A percentile compares a stretch with the other conserved stretches of the same genome.
Evolutionary conservation across 2,329 filamentous ascomycete genomes (phyloP).

Genomic region (Aureobasidium leucospermi): DNA sequence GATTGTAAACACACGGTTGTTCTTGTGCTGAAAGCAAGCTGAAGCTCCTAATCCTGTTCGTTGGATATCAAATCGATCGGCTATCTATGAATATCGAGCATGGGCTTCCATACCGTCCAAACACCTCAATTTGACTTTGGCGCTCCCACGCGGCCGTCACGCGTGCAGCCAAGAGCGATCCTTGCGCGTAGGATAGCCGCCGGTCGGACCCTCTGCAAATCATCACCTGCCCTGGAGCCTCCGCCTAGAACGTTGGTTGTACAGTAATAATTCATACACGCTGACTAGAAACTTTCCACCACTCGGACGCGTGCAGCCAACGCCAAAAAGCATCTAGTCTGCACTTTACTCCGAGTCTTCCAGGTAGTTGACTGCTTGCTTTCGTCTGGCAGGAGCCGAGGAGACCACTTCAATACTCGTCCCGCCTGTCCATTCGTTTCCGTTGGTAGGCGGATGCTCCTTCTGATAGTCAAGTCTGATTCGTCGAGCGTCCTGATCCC

Average conservation of each 20-base stretch:
- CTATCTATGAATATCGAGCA: not conserved
- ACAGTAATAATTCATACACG: constrained; percentile 2
- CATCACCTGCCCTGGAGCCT: not conserved
- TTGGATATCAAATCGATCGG: not conserved
- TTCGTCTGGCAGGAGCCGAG: not conserved
- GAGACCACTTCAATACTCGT: constrained; percentile 11
- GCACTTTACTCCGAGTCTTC: not conserved
- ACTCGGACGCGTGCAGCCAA: not conserved
- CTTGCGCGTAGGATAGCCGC: constrained; percentile 9
- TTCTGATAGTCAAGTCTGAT: constrained; percentile 32
- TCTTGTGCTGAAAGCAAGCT: not conserved
- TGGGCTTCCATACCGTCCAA: not conserved
- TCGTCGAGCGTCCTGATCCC: constrained; percentile 59
- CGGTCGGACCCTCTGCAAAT: not conserved
- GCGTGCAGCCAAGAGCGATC: constrained; percentile 11
- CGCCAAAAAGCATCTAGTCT: not conserved
- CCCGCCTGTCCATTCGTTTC: constrained; percentile 1
- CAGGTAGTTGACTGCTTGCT: constrained; percentile 6
- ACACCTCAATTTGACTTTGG: not conserved
- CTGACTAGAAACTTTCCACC: constrained; percentile 8
- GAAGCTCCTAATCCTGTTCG: not conserved
- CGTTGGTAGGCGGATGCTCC: constrained; percentile 10
- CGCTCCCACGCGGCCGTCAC: not conserved
- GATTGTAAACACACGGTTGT: not conserved
- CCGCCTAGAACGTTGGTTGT: not conserved